Base-by-base conservation (phyloP, 2,329 filamentous ascomycete species). In the Monosporascus sp. region DNA sequence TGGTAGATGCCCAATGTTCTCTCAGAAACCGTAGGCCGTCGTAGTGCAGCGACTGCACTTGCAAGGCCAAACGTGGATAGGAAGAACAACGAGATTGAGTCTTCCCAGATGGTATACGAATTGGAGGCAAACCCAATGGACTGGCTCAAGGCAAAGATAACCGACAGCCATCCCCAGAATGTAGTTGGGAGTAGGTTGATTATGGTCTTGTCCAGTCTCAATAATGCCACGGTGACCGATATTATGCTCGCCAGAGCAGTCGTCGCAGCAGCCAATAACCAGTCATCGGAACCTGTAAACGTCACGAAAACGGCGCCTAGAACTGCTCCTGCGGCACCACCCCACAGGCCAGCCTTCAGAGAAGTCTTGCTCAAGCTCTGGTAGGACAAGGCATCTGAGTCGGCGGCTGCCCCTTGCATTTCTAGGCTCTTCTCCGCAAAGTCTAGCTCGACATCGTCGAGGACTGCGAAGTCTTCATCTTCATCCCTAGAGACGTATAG, bases 91-190 rank as follows among this genome's bases (percentile, higher is more conserved):
- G 96, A 79, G 52, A 97, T 97, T 15, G 90, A 89, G 65, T 99
- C 94, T 73, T 99, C 94, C 92, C 94, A 99, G 60, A 99, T 96
- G 0, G 93, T 97, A 72, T 92, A 99, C 0, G 94, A 99, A 72
- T 99, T 99, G 3, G 94, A 94, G 0, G 93, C 93, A 68, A 97
- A 99, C 7, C 94, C 93, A 50, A 89, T 76, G n/a, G 91, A 95
- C 65, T 96, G 90, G 56, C 88, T 85, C n/a, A 91, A 70, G 0
- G 91, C 91, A 61, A 96, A 90, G 15, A 92, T 68, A 25, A 90
- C 76, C 6, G 90, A 86, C 54, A 96, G 75, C 86, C 89, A 93
- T n/a, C 90, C 88, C 92, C 93, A 99, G 51, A 92, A 74, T 0
- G 83, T 88, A n/a, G 72, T 82, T 0, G 91, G 92, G 9, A 90